Conservation (phyloP, 176 grass and related monocot species). For the Puccinellia tenuiflora region DNA sequence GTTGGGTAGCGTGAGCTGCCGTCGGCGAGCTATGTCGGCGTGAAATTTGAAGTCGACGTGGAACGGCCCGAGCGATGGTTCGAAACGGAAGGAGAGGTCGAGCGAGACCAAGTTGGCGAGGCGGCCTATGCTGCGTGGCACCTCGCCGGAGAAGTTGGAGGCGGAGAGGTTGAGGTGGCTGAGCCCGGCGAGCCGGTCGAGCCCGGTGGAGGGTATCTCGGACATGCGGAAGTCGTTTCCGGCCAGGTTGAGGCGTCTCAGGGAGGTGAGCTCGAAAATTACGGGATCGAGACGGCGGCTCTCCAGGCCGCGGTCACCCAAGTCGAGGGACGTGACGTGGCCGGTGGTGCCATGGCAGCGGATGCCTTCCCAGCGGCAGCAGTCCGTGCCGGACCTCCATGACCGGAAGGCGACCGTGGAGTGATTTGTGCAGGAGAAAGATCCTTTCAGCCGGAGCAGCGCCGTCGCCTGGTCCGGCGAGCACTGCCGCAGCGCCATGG, state of each 20-base stretch:
- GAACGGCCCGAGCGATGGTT: not conserved
- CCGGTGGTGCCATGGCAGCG: not conserved
- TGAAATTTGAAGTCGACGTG: not conserved
- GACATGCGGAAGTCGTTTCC: constrained; percentile 22
- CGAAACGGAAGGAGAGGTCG: constrained; percentile 13
- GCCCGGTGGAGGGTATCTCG: not conserved
- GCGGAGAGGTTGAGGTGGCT: constrained; percentile 54
- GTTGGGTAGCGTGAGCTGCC: not conserved
- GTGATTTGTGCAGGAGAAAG: not conserved
- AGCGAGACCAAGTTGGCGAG: constrained; percentile 33
- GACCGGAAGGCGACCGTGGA: not conserved
- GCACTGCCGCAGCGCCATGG: not conserved
- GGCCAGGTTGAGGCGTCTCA: constrained; percentile 33
- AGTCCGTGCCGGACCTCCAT: not conserved
- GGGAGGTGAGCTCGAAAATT: constrained; percentile 35
- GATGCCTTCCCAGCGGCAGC: not conserved
- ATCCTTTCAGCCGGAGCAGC: not conserved
- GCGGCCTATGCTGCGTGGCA: constrained; percentile 22
- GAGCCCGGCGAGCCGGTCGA: constrained; percentile 32
- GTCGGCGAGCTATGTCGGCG: not conserved
- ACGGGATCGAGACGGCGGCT: not conserved
- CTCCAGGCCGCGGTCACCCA: not conserved
- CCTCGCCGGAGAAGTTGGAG: constrained; percentile 17
- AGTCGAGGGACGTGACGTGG: constrained; percentile 25
- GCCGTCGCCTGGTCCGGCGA: not conserved